phyloP scores from a whole-genome alignment of 2,329 filamentous ascomycete species.

The Arthroderma uncinatum region DNA sequence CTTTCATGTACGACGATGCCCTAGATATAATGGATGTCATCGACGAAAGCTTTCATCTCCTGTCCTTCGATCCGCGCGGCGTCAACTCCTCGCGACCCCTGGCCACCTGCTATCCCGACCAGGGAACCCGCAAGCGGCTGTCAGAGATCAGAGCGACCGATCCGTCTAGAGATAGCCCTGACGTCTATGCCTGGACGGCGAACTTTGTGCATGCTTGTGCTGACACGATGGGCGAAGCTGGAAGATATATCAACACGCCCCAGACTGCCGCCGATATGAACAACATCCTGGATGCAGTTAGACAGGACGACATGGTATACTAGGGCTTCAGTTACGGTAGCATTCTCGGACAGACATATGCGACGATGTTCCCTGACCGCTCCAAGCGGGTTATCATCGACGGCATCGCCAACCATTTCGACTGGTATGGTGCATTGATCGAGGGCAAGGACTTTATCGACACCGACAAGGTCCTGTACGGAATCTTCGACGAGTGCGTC shows the following conservation, averaged over 20 bases:
- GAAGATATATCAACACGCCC: slow-evolving; percentile 39
- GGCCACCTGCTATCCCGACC: slow-evolving; percentile 34
- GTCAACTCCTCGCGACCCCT: slow-evolving; percentile 29
- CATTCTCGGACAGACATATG: slow-evolving; percentile 34
- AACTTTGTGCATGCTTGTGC: slow-evolving; percentile 35
- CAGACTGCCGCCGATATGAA: slow-evolving; percentile 45
- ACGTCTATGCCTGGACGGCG: slow-evolving; percentile 34
- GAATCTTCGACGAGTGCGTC: background rate
- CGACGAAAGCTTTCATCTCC: slow-evolving; percentile 38
- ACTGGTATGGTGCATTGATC: background rate
- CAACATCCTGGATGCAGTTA: slow-evolving; percentile 37
- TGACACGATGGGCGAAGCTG: slow-evolving; percentile 38
- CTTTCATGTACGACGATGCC: slow-evolving; percentile 29
- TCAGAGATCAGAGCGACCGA: background rate
- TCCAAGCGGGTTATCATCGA: background rate
- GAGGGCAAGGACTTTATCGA: background rate
- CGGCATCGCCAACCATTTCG: background rate
- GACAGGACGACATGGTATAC: slow-evolving; percentile 31
- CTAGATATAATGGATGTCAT: slow-evolving; percentile 28
- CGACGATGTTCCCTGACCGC: slow-evolving; percentile 28
- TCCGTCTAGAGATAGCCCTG: slow-evolving; percentile 13
- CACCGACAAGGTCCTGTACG: background rate
- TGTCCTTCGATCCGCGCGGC: slow-evolving; percentile 41
- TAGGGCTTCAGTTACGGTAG: slow-evolving; percentile 35
- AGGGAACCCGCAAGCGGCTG: slow-evolving; percentile 22